Evolutionary conservation across 1,284 basidiomycete genomes (phyloP).

Genomic region (Porogramme epimiltina): DNA sequence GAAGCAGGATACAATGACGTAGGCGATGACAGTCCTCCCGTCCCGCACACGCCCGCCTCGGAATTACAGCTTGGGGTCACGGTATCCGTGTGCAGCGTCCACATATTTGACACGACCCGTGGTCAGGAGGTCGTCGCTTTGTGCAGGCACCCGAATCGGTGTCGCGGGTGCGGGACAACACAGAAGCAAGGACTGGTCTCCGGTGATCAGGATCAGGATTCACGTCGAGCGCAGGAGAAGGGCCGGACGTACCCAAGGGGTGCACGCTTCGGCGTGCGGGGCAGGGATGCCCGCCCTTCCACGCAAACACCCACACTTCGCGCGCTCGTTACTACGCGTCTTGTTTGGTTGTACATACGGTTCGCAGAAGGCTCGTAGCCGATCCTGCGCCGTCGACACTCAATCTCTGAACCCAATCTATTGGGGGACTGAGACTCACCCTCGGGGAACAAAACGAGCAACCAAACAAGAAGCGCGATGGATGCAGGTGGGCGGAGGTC

Average conservation of each 20-base stretch:
- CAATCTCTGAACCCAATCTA: constrained; percentile 20
- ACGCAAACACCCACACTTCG: constrained; percentile 67
- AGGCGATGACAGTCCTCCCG: neutral
- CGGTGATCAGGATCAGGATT: too few relatives aligned
- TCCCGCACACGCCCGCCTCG: neutral
- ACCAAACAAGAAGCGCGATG: constrained; percentile 76
- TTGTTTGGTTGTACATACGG: constrained; percentile 60
- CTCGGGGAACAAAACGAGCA: constrained; percentile 55
- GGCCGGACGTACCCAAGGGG: too few relatives aligned
- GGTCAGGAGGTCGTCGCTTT: too few relatives aligned
- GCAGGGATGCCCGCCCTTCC: constrained; percentile 44
- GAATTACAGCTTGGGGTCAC: too few relatives aligned
- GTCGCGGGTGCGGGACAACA: too few relatives aligned
- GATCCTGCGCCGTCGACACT: constrained; percentile 27
- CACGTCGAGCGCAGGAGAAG: too few relatives aligned
- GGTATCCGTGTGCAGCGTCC: too few relatives aligned
- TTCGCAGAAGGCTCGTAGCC: constrained; percentile 44
- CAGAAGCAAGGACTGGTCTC: too few relatives aligned
- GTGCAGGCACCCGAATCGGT: too few relatives aligned
- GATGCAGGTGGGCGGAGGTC: constrained; percentile 68
- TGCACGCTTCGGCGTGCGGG: too few relatives aligned
- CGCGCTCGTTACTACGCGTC: constrained; percentile 69
- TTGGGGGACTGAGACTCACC: constrained; percentile 38
- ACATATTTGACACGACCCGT: too few relatives aligned
- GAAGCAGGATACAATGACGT: too few relatives aligned